Conservation (phyloP, 257 asterid species). For the Paraleonurus japonicus region DNA sequence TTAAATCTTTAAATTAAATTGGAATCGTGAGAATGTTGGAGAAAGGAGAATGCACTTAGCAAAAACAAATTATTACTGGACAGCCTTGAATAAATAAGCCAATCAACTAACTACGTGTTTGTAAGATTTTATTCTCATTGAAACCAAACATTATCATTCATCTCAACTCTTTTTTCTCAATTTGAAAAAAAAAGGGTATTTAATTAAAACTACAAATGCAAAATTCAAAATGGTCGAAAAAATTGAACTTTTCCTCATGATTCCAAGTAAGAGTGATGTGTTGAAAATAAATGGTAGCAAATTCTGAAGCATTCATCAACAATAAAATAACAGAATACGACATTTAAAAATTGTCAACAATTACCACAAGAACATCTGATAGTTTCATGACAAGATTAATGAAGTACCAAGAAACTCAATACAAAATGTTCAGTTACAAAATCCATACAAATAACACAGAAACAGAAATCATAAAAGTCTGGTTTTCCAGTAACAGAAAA, state of each 20-base stretch:
- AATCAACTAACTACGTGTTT: background rate
- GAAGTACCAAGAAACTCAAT: slow-evolving; percentile 13
- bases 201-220: background rate
- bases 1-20: too few species aligned
- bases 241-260: background rate
- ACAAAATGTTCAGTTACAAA: slow-evolving; percentile 27
- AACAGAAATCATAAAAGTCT: background rate
- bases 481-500: slow-evolving; percentile 11
- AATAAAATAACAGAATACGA: background rate
- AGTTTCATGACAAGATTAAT: background rate
- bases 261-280: background rate
- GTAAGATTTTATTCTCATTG: too few species aligned
- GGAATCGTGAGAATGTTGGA: too few species aligned
- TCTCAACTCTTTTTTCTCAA: background rate
- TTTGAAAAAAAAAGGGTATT: background rate
- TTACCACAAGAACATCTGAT: background rate
- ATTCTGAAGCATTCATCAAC: background rate
- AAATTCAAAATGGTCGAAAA: background rate
- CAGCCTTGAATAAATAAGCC: too few species aligned
- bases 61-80: too few species aligned
- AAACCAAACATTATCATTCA: background rate
- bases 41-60: too few species aligned
- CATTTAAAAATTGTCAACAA: background rate
- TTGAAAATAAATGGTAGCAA: background rate
- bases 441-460: slow-evolving; percentile 22